Base-by-base conservation (phyloP, 495 filamentous ascomycete genomes). In the Cladorrhinum samala region DNA sequence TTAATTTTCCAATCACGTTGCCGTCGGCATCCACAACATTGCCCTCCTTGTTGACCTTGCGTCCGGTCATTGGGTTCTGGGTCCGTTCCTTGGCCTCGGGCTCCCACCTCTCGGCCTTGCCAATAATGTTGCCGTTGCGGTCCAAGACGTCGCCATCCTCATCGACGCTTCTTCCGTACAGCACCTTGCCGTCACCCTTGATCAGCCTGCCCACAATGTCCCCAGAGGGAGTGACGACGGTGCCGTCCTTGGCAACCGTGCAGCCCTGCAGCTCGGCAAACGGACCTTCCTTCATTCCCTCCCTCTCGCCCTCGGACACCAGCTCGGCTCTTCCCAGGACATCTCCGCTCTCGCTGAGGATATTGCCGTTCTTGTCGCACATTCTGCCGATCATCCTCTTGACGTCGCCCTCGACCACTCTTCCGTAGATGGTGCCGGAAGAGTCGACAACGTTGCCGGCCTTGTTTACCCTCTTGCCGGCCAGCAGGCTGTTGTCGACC, bases 381-480 rank as follows among this genome's bases (percentile, higher is more conserved):
- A 88, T 92, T 63, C 83, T 80, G 25, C 89, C 89, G 18, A 89
- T 76, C 53, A 95, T 77, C 48, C 76, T 76, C 65, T 81, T 79
- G 14, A 79, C 66, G 44, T 90, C 83, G 18, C 89, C 89, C 60
- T 89, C 85, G 39, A 83, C 74, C 8, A 95, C 80, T 17, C 86
- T 83, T 19, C 89, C 89, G 56, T 81, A 83, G 59, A 93, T 85
- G 17, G 74, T 74, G n/a, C 89, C 89, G 23, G 75, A 74, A 20
- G 69, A 67, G 61, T 95, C 89, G 51, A 95, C 89, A 16, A 91
- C 80, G 41, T 92, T 91, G 43, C 89, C 89, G 7, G 75, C 77
- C 68, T 93, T 93, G 72, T 95, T 95, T 63, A 93, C 86, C 3
- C 83, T 79, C 77, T 89, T 89, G 49, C 89, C 89, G 3, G 87